These are phyloP conservation scores for Nadsonia starkeyi-henricii DNA, from an alignment of 1,139 yeast species.

Conservation along the genomic window DNA sequence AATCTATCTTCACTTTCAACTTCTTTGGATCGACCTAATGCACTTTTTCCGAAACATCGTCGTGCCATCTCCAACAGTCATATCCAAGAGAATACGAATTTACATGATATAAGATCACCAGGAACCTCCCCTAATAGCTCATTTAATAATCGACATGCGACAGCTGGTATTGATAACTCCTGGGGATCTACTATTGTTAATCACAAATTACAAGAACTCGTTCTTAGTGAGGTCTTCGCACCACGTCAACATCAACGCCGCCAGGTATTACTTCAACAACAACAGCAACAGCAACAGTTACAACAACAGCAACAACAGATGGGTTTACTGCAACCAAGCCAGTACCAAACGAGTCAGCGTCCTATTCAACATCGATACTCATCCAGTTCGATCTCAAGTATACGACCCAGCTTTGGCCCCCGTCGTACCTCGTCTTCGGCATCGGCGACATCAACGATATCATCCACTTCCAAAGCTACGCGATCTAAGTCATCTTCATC, in stretches of 20 bases:
- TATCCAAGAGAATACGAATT: too few relatives aligned
- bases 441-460: too few relatives aligned
- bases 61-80: too few relatives aligned
- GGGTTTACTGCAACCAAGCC: conserved; percentile 5
- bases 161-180: conserved; percentile 11
- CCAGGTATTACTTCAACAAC: conserved; percentile 1
- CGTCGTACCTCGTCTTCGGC: too few relatives aligned
- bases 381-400: not conserved
- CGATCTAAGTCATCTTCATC: too few relatives aligned
- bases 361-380: not conserved
- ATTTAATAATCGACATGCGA: not conserved
- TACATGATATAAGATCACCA: too few relatives aligned
- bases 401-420: not conserved
- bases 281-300: too few relatives aligned
- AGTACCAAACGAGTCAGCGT: too few relatives aligned
- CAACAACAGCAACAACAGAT: not conserved
- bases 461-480: too few relatives aligned
- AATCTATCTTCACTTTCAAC: not conserved
- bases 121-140: not conserved
- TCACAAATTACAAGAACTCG: conserved; percentile 48
- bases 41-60: not conserved
- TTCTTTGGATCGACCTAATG: not conserved
- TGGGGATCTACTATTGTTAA: conserved; percentile 56
- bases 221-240: conserved; percentile 56
- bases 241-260: conserved; percentile 21